These are phyloP conservation scores for Secale cereale DNA, from an alignment of 176 grass and related monocot genomes.

Conservation along the genomic window DNA sequence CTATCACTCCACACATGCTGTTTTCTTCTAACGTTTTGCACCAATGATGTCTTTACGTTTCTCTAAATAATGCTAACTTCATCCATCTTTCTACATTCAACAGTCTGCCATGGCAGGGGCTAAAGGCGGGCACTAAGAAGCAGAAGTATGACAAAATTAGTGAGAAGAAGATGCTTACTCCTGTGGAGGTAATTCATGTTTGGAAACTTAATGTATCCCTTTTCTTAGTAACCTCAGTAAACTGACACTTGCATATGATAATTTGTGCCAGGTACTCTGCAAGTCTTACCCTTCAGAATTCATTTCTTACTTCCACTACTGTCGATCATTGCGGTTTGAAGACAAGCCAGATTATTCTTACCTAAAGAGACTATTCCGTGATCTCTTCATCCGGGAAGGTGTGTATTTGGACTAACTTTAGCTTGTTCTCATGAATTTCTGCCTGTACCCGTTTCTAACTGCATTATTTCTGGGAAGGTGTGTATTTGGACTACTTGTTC, in stretches of 20 bases:
- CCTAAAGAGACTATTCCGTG: slow-evolving; percentile 64
- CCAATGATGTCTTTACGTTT: not conserved
- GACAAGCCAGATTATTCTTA: slow-evolving; percentile 88
- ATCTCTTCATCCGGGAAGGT: slow-evolving; percentile 80
- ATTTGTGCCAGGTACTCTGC: slow-evolving; percentile 58
- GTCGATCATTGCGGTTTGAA: slow-evolving; percentile 74
- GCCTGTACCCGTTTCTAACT: not conserved
- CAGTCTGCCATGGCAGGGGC: slow-evolving; percentile 81
- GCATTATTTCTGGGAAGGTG: slow-evolving; percentile 41
- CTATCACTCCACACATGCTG: not conserved
- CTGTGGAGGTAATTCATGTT: slow-evolving; percentile 56
- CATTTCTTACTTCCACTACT: slow-evolving; percentile 79
- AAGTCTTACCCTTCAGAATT: slow-evolving; percentile 79
- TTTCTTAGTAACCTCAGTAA: not conserved
- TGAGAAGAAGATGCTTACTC: slow-evolving; percentile 86
- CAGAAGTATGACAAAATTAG: slow-evolving; percentile 90
- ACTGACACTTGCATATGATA: slow-evolving; percentile 2
- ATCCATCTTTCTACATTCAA: slow-evolving; percentile 11
- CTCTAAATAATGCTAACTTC: not conserved
- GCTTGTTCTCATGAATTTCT: not conserved
- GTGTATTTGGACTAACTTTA: not conserved
- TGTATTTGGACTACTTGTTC: not conserved
- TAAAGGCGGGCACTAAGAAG: slow-evolving; percentile 85
- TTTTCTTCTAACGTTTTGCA: not conserved
- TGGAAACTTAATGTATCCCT: not conserved